phyloP scores from a whole-genome alignment of 306 rosid genomes.

The Senna siamea region DNA sequence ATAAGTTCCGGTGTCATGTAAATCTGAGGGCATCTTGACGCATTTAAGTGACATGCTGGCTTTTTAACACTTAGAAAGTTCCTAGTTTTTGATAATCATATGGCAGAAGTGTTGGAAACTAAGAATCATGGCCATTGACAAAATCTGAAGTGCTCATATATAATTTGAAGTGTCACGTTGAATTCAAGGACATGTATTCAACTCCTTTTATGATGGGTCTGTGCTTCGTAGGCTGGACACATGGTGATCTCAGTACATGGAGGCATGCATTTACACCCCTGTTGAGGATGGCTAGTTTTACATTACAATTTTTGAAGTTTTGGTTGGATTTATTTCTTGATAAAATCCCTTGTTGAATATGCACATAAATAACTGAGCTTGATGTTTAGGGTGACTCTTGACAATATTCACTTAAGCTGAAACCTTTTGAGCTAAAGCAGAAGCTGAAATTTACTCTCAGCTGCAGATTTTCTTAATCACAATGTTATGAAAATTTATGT shows the following conservation, averaged over 20 bases:
- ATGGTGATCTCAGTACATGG: not conserved
- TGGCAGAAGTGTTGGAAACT: conserved; percentile 5
- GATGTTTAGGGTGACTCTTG: not conserved
- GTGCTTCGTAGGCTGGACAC: too few species aligned
- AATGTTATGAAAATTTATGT: not conserved
- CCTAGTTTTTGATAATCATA: not conserved
- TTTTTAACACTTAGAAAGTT: not conserved
- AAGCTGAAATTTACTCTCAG: not conserved
- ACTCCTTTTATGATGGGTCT: too few species aligned
- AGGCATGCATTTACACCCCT: not conserved
- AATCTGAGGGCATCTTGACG: not conserved
- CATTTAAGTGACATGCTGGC: too few species aligned
- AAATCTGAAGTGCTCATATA: too few species aligned
- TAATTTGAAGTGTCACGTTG: too few species aligned
- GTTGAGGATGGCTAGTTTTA: not conserved
- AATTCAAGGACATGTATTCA: too few species aligned
- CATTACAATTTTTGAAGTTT: not conserved
- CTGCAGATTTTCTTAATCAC: not conserved
- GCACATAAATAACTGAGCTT: not conserved
- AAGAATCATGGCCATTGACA: too few species aligned
- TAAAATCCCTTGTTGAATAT: not conserved
- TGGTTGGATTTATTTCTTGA: not conserved
- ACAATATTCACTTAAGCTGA: not conserved
- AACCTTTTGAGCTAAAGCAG: not conserved
- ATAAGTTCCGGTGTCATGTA: not conserved